These are phyloP conservation scores for Phylloporus rhodoxanthus DNA, from an alignment of 768 basidiomycete genomes.

Conservation along the genomic window DNA sequence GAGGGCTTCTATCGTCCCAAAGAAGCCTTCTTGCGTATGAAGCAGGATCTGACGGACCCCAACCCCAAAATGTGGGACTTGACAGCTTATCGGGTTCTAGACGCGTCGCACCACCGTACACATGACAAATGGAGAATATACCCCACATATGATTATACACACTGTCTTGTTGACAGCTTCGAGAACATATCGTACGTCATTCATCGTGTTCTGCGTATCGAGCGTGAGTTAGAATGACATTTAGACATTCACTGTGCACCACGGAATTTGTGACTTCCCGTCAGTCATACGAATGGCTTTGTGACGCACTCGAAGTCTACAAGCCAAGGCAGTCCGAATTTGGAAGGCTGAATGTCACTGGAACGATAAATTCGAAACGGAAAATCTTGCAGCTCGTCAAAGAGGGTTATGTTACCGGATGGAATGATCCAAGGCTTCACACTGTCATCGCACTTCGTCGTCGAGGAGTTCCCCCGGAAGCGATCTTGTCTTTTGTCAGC, in stretches of 20 bases:
- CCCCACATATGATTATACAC: slow-evolving; percentile 98
- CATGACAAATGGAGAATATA: slow-evolving; percentile 94
- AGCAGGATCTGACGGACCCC: slow-evolving; percentile 85
- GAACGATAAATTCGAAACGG: slow-evolving; percentile 94
- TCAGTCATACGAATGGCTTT: slow-evolving; percentile 98
- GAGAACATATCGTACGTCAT: slow-evolving; percentile 93
- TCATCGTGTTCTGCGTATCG: background rate
- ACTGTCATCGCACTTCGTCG: slow-evolving; percentile 93
- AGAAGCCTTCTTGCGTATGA: slow-evolving; percentile 93
- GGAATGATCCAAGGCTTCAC: slow-evolving; percentile 97
- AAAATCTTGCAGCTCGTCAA: slow-evolving; percentile 88
- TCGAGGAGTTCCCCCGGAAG: slow-evolving; percentile 94
- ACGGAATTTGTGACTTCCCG: slow-evolving; percentile 93
- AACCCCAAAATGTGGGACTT: slow-evolving; percentile 99
- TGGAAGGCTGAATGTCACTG: slow-evolving; percentile 86
- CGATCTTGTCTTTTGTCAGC: slow-evolving; percentile 89
- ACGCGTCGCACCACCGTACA: slow-evolving; percentile 89
- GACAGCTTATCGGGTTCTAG: slow-evolving; percentile 90
- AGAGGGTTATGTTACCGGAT: slow-evolving; percentile 77
- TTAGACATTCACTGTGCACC: slow-evolving; percentile 93
- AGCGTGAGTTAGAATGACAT: background rate
- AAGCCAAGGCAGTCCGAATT: slow-evolving; percentile 97
- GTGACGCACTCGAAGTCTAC: slow-evolving; percentile 95
- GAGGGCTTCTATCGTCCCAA: slow-evolving; percentile 86
- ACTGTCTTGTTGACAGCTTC: slow-evolving; percentile 96